Evolutionary conservation across 2,329 filamentous ascomycete genomes (phyloP).

Genomic region (Aspergillus sp.): DNA sequence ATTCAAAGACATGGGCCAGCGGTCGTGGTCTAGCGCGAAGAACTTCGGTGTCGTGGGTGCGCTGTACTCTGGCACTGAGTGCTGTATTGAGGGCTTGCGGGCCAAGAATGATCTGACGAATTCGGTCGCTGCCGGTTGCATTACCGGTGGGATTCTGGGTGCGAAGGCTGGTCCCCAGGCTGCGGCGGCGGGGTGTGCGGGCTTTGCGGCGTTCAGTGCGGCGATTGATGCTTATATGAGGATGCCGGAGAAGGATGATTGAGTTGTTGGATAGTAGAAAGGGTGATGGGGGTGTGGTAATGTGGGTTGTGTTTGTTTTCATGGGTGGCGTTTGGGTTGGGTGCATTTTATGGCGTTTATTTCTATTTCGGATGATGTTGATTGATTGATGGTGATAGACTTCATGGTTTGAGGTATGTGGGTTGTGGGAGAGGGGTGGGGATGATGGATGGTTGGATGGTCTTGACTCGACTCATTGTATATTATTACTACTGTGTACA

Average conservation of each 20-base stretch:
- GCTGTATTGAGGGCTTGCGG: constrained; percentile 83
- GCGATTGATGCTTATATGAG: constrained; percentile 93
- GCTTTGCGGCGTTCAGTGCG: constrained; percentile 88
- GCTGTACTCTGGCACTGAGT: constrained; percentile 90
- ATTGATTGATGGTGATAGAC: no score
- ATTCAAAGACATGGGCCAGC: constrained; percentile 91
- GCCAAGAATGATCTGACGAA: constrained; percentile 94
- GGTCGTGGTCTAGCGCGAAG: constrained; percentile 80
- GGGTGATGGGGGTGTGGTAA: no score
- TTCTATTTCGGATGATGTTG: no score
- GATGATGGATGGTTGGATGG: no score
- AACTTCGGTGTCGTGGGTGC: constrained; percentile 95
- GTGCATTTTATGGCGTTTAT: no score
- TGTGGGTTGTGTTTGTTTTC: neutral
- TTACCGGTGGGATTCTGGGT: constrained; percentile 87
- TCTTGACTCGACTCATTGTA: no score
- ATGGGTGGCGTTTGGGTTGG: neutral
- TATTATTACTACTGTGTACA: no score
- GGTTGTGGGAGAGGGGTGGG: no score
- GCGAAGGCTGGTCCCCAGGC: constrained; percentile 87
- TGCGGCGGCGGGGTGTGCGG: constrained; percentile 80
- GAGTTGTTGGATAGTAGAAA: no score
- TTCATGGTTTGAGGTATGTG: no score
- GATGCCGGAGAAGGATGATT: constrained; percentile 57
- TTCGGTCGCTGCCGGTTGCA: constrained; percentile 81